Conservation (phyloP, 2,329 filamentous ascomycete species). For the Fusarium sp. region DNA sequence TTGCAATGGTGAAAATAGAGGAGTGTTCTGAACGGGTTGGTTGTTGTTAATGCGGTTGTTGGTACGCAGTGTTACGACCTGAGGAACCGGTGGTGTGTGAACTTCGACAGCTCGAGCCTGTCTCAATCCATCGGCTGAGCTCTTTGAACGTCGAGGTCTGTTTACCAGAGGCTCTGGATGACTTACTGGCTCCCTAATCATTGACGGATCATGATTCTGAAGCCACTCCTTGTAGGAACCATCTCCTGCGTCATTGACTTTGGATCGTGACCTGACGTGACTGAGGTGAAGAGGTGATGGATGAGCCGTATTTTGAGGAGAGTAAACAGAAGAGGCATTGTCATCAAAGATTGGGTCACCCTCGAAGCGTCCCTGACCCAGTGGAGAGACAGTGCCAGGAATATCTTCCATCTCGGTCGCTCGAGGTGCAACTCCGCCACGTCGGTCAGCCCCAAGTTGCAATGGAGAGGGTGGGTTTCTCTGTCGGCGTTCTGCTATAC, state of each 20-base stretch:
- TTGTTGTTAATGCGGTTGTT: slow-evolving; percentile 7
- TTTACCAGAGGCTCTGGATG: slow-evolving; percentile 30
- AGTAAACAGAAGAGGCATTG: slow-evolving; percentile 42
- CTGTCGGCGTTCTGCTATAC: slow-evolving; percentile 48
- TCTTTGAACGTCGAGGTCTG: slow-evolving; percentile 45
- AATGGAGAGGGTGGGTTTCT: slow-evolving; percentile 43
- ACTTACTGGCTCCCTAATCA: slow-evolving; percentile 24
- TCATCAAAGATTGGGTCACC: slow-evolving; percentile 22
- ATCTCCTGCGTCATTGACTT: slow-evolving; percentile 31
- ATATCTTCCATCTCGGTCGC: slow-evolving; percentile 34
- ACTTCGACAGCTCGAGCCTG: slow-evolving; percentile 17
- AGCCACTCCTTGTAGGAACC: slow-evolving; percentile 46
- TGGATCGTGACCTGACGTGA: slow-evolving; percentile 34
- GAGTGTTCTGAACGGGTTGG: slow-evolving; percentile 25
- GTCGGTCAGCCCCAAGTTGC: slow-evolving; percentile 31
- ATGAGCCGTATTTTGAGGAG: slow-evolving; percentile 26
- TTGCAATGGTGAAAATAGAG: slow-evolving; percentile 56
- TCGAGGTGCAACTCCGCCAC: slow-evolving; percentile 4
- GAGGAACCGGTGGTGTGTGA: slow-evolving; percentile 26
- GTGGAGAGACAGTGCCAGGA: slow-evolving; percentile 44
- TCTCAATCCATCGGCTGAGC: slow-evolving; percentile 41
- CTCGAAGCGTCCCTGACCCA: slow-evolving; percentile 33
- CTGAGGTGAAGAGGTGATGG: slow-evolving; percentile 38
- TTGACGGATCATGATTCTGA: slow-evolving; percentile 32
- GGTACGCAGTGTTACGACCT: slow-evolving; percentile 15